These are phyloP conservation scores for Globisporangium spiculum DNA, from an alignment of 352 stramenopile species.

Conservation along the genomic window DNA sequence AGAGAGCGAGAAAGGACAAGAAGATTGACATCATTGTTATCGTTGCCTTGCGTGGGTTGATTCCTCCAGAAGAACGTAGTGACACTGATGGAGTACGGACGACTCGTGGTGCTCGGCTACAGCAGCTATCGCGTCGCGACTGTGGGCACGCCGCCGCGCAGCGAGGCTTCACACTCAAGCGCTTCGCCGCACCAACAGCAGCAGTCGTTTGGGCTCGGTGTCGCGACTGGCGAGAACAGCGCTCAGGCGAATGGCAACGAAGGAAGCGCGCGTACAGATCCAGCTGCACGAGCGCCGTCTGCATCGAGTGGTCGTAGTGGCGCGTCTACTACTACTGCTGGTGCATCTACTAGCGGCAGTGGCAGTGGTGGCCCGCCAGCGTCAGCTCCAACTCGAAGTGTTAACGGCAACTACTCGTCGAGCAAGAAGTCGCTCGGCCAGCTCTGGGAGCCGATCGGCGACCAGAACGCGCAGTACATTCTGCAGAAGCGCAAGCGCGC, in stretches of 20 bases:
- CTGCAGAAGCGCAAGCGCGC: slow-evolving; percentile 38
- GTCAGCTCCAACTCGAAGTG: not conserved
- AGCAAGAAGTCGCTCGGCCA: slow-evolving; percentile 51
- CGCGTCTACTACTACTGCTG: not conserved
- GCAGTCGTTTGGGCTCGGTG: slow-evolving; percentile 36
- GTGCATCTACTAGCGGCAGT: not conserved
- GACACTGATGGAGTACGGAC: slow-evolving; percentile 68
- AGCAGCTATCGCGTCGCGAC: slow-evolving; percentile 78
- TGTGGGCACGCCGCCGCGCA: slow-evolving; percentile 22
- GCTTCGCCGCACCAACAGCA: not conserved
- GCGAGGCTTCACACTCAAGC: slow-evolving; percentile 7
- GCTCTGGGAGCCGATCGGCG: slow-evolving; percentile 68
- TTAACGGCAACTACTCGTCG: slow-evolving; percentile 7
- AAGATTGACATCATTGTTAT: not conserved
- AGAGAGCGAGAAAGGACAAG: not conserved
- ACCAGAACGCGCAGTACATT: slow-evolving; percentile 70
- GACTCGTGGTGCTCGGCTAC: slow-evolving; percentile 82
- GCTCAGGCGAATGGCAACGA: not conserved
- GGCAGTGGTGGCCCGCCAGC: not conserved
- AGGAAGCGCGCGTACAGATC: not conserved
- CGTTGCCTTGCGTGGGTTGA: not conserved
- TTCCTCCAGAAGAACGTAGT: not conserved
- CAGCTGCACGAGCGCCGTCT: not conserved
- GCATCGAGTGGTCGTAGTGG: slow-evolving; percentile 1
- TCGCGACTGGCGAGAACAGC: slow-evolving; percentile 7